Base-by-base conservation (phyloP, 768 basidiomycete genomes). In the Termitomyces eurrhizus region DNA sequence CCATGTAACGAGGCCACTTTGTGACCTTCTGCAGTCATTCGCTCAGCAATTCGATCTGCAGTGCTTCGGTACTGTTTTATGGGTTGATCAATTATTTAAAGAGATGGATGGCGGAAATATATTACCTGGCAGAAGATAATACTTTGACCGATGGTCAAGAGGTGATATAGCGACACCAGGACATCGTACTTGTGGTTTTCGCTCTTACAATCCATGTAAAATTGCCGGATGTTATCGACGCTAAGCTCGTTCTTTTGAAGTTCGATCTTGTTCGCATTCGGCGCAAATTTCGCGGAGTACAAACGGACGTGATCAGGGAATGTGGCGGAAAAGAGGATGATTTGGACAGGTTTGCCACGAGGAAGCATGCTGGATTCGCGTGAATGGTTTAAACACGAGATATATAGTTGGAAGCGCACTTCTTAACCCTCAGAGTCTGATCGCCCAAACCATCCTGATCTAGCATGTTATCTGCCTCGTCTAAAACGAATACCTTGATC, bases 381-480 rank as follows among this genome's bases (percentile, higher is more conserved):
- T 55, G 32, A 60, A 33, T 26, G 35, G 42, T 35, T 54, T 58
- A 3, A 39, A 29, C 13, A 21, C 46, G 52, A 36, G 50, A 59
- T 16, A 36, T 35, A 49, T 46, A 8, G 32, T 1, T 46, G 50
- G 48, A 54, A 11, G 71, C 85, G 57, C 67, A 98, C 95, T 95
- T 96, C 76, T 97, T 98, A 50, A 98, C 93, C 56, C 88, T 82
- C 50, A 96, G 75, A 0, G 92, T 95, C 74, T 98, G 95, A 64
- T 98, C 96, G 12, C 95, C 93, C 54, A 98, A 77, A 21, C 92
- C 91, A 72, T 95, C 93, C 68, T 93, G 87, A 70, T 95, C 95
- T 66, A 99, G 79, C 96, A 98, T 98, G 75, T 98, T 97, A 75
- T 99, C 97, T 42, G 97, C 97, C 75, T 99, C 97, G 69, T 99